Percentiles rank a stretch among this genome's conserved stretches.
Conservation (phyloP, 106 monocot genomes). For the Xerophyta viscosa region DNA sequence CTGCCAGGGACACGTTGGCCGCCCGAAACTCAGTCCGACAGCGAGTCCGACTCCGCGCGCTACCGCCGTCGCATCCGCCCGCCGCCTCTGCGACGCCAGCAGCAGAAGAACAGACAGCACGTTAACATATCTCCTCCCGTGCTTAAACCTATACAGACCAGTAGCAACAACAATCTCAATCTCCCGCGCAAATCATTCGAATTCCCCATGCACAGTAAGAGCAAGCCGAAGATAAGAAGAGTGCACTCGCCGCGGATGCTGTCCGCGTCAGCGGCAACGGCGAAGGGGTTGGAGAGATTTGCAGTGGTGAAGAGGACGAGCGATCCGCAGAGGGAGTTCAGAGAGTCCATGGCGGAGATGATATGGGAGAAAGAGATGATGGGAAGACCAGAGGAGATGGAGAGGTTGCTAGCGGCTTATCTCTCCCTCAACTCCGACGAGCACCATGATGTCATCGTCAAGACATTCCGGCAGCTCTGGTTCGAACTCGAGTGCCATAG, state of each 20-base stretch:
- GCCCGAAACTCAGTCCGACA: too few species aligned
- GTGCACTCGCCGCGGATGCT: conserved; percentile 24
- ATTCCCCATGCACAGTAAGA: neutral
- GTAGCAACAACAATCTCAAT: neutral
- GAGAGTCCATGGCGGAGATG: conserved; percentile 91
- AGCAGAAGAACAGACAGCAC: too few species aligned
- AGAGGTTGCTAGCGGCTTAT: conserved; percentile 72
- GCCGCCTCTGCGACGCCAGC: too few species aligned
- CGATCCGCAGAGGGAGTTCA: conserved; percentile 64
- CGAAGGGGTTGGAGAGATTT: conserved; percentile 59
- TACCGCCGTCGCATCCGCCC: too few species aligned
- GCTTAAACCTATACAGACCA: neutral
- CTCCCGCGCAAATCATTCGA: neutral
- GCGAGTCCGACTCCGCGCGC: too few species aligned
- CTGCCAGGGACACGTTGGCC: too few species aligned
- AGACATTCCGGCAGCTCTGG: conserved; percentile 77
- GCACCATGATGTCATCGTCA: conserved; percentile 73
- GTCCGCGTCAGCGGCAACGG: too few species aligned
- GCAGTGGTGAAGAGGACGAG: conserved; percentile 57
- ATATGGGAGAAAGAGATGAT: conserved; percentile 56
- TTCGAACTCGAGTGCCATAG: conserved; percentile 22
- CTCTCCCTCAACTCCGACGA: conserved; percentile 63
- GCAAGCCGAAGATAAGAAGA: conserved; percentile 14
- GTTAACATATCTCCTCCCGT: too few species aligned
- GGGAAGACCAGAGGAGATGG: conserved; percentile 57